These are phyloP conservation scores for Yarrowia osloensis DNA, from an alignment of 805 yeast species.

Conservation along the genomic window DNA sequence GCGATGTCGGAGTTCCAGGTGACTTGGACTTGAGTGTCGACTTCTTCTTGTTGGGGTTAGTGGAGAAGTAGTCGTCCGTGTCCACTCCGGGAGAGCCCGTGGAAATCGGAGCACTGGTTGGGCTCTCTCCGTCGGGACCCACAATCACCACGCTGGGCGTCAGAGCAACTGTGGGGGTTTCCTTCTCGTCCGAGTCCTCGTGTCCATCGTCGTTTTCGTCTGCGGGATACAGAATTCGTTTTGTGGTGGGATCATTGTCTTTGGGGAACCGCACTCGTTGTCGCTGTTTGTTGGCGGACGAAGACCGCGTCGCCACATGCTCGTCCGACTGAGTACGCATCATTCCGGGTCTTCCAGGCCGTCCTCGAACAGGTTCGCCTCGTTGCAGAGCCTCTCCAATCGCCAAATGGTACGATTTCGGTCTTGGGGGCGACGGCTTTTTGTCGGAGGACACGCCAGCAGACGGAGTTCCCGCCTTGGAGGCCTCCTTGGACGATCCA, in stretches of 20 bases:
- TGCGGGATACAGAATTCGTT: constrained; percentile 36
- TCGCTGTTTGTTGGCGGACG: background rate
- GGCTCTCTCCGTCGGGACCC: background rate
- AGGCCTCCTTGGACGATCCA: background rate
- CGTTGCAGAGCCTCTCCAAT: constrained; percentile 7
- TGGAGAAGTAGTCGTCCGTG: constrained; percentile 5
- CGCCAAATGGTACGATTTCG: constrained; percentile 10
- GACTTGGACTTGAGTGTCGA: constrained; percentile 10
- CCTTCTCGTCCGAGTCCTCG: constrained; percentile 16
- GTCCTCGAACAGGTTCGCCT: background rate
- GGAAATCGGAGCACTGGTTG: background rate
- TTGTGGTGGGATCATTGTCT: constrained; percentile 37
- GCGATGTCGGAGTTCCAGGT: background rate
- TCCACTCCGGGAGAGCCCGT: background rate
- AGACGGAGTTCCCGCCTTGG: background rate
- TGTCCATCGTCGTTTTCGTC: constrained; percentile 32
- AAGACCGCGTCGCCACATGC: constrained; percentile 1
- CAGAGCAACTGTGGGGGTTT: background rate
- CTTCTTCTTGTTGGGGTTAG: constrained; percentile 7
- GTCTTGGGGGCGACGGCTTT: constrained; percentile 13
- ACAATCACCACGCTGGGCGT: constrained; percentile 11
- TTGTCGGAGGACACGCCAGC: background rate
- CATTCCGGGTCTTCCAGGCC: constrained; percentile 15
- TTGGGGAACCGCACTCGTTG: constrained; percentile 39
- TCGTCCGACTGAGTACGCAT: constrained; percentile 27